Percentiles rank a stretch among this genome's conserved stretches.
Evolutionary conservation across 116 monocot genomes (phyloP).

Genomic region (Thalassia testudinum): DNA sequence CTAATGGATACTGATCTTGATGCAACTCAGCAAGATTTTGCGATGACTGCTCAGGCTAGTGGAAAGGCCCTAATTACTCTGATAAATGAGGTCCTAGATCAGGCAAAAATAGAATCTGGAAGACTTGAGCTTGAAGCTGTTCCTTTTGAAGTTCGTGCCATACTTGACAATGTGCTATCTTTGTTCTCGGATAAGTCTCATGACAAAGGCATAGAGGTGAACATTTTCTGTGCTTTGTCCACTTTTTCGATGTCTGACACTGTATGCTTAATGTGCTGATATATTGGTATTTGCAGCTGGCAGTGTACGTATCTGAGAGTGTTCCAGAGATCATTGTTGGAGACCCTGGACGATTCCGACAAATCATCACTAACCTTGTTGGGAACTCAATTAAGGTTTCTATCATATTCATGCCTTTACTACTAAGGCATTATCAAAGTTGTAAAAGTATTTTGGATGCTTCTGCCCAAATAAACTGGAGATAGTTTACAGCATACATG

Average conservation of each 20-base stretch:
- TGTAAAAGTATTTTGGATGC: too few relatives aligned
- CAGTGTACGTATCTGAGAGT: slow-evolving; percentile 39
- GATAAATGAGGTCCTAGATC: slow-evolving; percentile 91
- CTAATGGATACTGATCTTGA: slow-evolving; percentile 81
- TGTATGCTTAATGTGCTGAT: too few relatives aligned
- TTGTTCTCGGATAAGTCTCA: slow-evolving; percentile 73
- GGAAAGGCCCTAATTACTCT: slow-evolving; percentile 64
- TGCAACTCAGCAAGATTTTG: slow-evolving; percentile 80
- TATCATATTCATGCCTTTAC: too few relatives aligned
- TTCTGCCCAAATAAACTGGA: too few relatives aligned
- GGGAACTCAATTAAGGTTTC: slow-evolving; percentile 84
- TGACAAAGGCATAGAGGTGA: slow-evolving; percentile 74
- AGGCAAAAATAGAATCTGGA: slow-evolving; percentile 88
- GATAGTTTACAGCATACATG: too few relatives aligned
- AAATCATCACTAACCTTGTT: slow-evolving; percentile 83
- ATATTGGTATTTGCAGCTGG: slow-evolving; percentile 23
- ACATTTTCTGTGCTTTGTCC: background rate
- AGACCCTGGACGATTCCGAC: slow-evolving; percentile 72
- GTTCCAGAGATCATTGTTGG: slow-evolving; percentile 70
- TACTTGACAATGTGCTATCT: slow-evolving; percentile 69
- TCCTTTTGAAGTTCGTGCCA: slow-evolving; percentile 57
- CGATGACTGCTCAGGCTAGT: slow-evolving; percentile 76
- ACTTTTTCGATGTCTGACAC: too few relatives aligned
- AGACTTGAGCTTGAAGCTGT: slow-evolving; percentile 79
- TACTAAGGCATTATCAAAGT: too few relatives aligned